phyloP scores from a whole-genome alignment of 2,329 filamentous ascomycete species.

The Monosporascus sp. region DNA sequence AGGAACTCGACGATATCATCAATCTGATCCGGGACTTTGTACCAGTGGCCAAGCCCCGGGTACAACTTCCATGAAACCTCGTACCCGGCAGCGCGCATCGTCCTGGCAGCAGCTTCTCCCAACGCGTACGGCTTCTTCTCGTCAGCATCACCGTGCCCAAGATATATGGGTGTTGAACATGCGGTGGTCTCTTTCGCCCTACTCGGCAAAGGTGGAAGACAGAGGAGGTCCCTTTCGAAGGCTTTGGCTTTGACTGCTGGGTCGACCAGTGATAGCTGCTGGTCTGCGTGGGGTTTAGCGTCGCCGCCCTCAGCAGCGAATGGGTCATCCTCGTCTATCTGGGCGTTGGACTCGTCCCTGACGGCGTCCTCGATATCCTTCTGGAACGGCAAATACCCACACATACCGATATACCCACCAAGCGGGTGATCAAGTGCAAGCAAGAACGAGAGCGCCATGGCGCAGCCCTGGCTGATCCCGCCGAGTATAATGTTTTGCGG shows the following conservation, averaged over 20 bases:
- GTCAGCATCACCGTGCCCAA: constrained; percentile 38
- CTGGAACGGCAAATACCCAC: constrained; percentile 39
- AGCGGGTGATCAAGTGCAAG: constrained; percentile 32
- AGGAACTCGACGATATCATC: constrained; percentile 38
- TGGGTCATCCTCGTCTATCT: constrained; percentile 5
- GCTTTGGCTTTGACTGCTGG: constrained; percentile 20
- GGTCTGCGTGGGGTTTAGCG: constrained; percentile 2
- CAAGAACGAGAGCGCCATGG: constrained; percentile 36
- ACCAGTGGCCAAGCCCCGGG: constrained; percentile 38
- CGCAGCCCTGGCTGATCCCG: constrained; percentile 50
- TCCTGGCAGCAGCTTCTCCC: constrained; percentile 26
- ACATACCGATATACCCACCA: constrained; percentile 42
- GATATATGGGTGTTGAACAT: constrained; percentile 32
- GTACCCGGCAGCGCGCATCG: constrained; percentile 27
- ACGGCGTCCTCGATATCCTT: constrained; percentile 27
- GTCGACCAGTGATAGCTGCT: constrained; percentile 7
- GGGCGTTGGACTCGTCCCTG: constrained; percentile 1
- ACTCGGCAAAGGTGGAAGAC: constrained; percentile 7
- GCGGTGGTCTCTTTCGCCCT: constrained; percentile 5
- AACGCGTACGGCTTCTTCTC: constrained; percentile 29
- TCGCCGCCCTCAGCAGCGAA: constrained; percentile 9
- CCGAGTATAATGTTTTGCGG: constrained; percentile 40
- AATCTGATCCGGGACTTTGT: constrained; percentile 42
- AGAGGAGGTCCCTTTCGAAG: constrained; percentile 29
- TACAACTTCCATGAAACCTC: constrained; percentile 36